These are phyloP conservation scores for Fusarium bulbicola DNA, from an alignment of 2,329 filamentous ascomycete genomes.

Conservation along the genomic window DNA sequence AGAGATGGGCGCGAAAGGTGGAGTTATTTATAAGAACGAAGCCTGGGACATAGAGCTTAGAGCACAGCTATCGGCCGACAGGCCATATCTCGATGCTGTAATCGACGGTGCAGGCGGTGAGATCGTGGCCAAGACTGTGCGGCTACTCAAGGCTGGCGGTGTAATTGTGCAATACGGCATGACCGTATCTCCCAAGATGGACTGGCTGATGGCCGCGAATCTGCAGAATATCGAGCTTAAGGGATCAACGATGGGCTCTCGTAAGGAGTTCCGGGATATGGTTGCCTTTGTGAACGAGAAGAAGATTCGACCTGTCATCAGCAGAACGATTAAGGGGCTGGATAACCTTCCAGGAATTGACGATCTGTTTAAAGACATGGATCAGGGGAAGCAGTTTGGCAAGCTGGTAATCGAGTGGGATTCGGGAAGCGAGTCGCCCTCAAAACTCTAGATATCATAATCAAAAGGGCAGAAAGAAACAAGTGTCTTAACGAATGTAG, in stretches of 20 bases:
- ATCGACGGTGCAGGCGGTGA: conserved; percentile 92
- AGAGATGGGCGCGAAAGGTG: conserved; percentile 78
- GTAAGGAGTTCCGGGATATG: conserved; percentile 92
- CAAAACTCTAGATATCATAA: conserved; percentile 51
- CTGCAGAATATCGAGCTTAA: conserved; percentile 87
- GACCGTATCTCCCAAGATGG: conserved; percentile 86
- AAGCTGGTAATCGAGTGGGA: conserved; percentile 85
- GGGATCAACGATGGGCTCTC: conserved; percentile 91
- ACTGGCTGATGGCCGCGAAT: conserved; percentile 84
- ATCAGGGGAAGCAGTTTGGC: conserved; percentile 85
- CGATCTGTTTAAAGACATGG: conserved; percentile 86
- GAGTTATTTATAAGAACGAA: conserved; percentile 81
- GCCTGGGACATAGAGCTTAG: conserved; percentile 84
- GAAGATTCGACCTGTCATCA: conserved; percentile 80
- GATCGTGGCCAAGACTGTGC: conserved; percentile 73
- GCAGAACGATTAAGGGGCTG: conserved; percentile 75
- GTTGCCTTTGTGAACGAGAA: conserved; percentile 79
- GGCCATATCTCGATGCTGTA: conserved; percentile 80
- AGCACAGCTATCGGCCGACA: conserved; percentile 68
- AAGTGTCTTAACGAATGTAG: background rate
- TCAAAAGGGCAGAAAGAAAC: background rate
- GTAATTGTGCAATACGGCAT: conserved; percentile 91
- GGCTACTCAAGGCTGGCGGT: conserved; percentile 81
- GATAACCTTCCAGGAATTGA: conserved; percentile 84
- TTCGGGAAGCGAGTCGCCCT: conserved; percentile 41